Conservation (phyloP, 2,329 filamentous ascomycete genomes). For the Sodiomyces alkalinus region DNA sequence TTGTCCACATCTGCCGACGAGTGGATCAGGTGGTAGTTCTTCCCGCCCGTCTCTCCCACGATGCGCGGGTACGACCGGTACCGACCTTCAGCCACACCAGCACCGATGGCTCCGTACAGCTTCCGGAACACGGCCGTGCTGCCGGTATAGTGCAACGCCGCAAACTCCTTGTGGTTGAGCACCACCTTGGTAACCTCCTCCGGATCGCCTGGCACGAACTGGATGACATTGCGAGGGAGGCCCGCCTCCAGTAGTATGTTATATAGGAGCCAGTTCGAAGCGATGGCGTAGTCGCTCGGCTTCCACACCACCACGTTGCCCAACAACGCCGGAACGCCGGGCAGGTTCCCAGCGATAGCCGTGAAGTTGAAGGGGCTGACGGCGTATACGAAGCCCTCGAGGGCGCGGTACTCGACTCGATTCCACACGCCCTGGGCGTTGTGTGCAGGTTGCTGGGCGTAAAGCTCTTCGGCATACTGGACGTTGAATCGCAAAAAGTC, state of each 20-base stretch:
- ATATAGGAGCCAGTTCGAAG: slow-evolving; percentile 84
- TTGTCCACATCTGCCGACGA: slow-evolving; percentile 62
- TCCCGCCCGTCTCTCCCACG: slow-evolving; percentile 81
- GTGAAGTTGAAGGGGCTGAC: slow-evolving; percentile 96
- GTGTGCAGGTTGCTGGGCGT: slow-evolving; percentile 73
- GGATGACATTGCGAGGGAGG: slow-evolving; percentile 76
- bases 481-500: slow-evolving; percentile 95
- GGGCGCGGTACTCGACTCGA: slow-evolving; percentile 71
- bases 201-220: slow-evolving; percentile 83
- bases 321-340: slow-evolving; percentile 69
- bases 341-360: slow-evolving; percentile 79
- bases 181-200: slow-evolving; percentile 68
- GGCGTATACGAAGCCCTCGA: slow-evolving; percentile 93
- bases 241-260: slow-evolving; percentile 84
- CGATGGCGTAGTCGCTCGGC: slow-evolving; percentile 76
- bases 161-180: slow-evolving; percentile 64
- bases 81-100: slow-evolving; percentile 63
- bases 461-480: slow-evolving; percentile 82
- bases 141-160: slow-evolving; percentile 89
- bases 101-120: slow-evolving; percentile 74
- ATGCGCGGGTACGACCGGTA: slow-evolving; percentile 80
- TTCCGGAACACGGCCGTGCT: slow-evolving; percentile 83
- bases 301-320: slow-evolving; percentile 97
- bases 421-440: slow-evolving; percentile 83
- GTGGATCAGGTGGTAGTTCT: slow-evolving; percentile 86